These are phyloP conservation scores for Calonectria pseudoturangicola DNA, from an alignment of 2,329 filamentous ascomycete species.

Conservation along the genomic window DNA sequence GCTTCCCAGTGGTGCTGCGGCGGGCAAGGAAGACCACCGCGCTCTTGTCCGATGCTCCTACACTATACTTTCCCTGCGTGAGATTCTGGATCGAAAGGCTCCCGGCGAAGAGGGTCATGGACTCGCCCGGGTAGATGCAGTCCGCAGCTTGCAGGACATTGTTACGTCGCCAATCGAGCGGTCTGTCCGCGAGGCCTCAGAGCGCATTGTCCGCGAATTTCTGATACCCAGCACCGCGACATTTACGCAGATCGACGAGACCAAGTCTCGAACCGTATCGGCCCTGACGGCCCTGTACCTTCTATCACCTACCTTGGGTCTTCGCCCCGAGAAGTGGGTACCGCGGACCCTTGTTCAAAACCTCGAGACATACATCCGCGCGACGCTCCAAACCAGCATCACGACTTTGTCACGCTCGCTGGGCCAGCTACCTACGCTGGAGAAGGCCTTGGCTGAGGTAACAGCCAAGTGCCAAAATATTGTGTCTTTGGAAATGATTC, in stretches of 20 bases:
- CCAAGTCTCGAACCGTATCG: constrained; percentile 82
- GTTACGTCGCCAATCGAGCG: constrained; percentile 84
- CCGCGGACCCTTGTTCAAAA: constrained; percentile 85
- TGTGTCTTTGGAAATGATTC: constrained; percentile 87
- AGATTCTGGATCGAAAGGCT: constrained; percentile 80
- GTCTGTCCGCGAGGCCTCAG: constrained; percentile 81
- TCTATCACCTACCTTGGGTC: constrained; percentile 79
- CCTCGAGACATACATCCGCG: constrained; percentile 88
- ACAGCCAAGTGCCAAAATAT: constrained; percentile 92
- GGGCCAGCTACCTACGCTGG: constrained; percentile 86
- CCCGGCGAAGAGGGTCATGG: constrained; percentile 85
- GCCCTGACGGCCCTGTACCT: constrained; percentile 87
- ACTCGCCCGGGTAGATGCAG: constrained; percentile 82
- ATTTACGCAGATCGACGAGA: constrained; percentile 82
- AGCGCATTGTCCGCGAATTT: constrained; percentile 89
- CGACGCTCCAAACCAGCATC: constrained; percentile 85
- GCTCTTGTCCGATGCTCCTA: constrained; percentile 89
- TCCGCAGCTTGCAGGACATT: constrained; percentile 81
- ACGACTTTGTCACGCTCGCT: constrained; percentile 85
- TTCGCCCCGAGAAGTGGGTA: constrained; percentile 73
- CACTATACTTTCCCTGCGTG: constrained; percentile 84
- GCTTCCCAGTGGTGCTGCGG: constrained; percentile 54
- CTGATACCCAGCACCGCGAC: constrained; percentile 77
- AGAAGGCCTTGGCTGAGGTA: constrained; percentile 87
- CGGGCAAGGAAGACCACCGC: constrained; percentile 81